Percentiles rank a stretch among this genome's conserved stretches.
phyloP scores from a whole-genome alignment of 768 basidiomycete species.

The Termitomyces sp. region DNA sequence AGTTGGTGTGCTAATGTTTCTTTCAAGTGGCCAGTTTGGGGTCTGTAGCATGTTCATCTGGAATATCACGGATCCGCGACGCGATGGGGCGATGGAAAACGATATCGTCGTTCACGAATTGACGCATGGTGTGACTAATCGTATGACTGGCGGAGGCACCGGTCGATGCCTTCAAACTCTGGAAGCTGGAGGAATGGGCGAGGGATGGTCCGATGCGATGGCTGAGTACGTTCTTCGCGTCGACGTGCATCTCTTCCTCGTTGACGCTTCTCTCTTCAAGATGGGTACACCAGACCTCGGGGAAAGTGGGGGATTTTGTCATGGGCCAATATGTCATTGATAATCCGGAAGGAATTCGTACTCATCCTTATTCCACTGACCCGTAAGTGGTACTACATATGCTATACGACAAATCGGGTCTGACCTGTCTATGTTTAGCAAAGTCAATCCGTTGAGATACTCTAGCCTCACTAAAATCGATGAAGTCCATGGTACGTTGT shows the following conservation, averaged over 20 bases:
- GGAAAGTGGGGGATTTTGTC: slow-evolving; percentile 33
- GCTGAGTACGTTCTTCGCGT: slow-evolving; percentile 30
- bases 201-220: slow-evolving; percentile 63
- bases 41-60: slow-evolving; percentile 28
- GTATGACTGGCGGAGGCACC: slow-evolving; percentile 55
- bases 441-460: slow-evolving; percentile 44
- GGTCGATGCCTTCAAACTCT: slow-evolving; percentile 60
- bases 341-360: slow-evolving; percentile 47
- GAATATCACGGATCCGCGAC: slow-evolving; percentile 33
- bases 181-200: slow-evolving; percentile 68
- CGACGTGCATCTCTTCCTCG: background rate
- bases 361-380: slow-evolving; percentile 55
- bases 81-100: slow-evolving; percentile 63
- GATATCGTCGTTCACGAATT: slow-evolving; percentile 54
- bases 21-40: slow-evolving; percentile 32
- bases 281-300: slow-evolving; percentile 41
- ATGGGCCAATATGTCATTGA: slow-evolving; percentile 51
- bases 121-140: slow-evolving; percentile 46
- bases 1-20: background rate
- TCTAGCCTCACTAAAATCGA: slow-evolving; percentile 34
- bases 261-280: slow-evolving; percentile 17
- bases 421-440: slow-evolving; percentile 20
- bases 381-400: slow-evolving; percentile 26
- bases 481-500: slow-evolving; percentile 43
- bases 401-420: no score